Conservation (phyloP, 2,329 filamentous ascomycete genomes). For the Alternaria burnsii region DNA sequence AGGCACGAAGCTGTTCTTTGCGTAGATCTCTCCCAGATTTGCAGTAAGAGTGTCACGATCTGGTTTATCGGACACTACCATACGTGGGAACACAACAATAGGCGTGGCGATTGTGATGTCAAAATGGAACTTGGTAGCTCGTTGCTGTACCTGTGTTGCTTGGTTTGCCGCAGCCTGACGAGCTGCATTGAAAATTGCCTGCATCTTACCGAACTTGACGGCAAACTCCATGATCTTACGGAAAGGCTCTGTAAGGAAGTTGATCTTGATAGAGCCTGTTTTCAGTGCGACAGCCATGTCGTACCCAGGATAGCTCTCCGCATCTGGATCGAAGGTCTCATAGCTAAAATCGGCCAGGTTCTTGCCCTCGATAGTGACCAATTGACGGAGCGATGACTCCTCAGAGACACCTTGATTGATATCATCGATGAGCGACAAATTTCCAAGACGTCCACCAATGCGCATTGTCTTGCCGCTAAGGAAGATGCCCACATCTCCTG, state of each 20-base stretch:
- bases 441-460: slow-evolving; percentile 84
- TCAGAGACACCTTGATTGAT: slow-evolving; percentile 88
- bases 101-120: slow-evolving; percentile 94
- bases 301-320: slow-evolving; percentile 87
- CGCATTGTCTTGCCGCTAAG: slow-evolving; percentile 86
- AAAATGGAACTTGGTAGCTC: slow-evolving; percentile 88
- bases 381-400: slow-evolving; percentile 80
- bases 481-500: slow-evolving; percentile 90
- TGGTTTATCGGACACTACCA: slow-evolving; percentile 73
- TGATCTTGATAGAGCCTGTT: slow-evolving; percentile 94
- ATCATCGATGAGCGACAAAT: slow-evolving; percentile 89
- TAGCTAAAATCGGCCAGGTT: slow-evolving; percentile 97
- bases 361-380: slow-evolving; percentile 94
- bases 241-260: slow-evolving; percentile 97
- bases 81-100: slow-evolving; percentile 91
- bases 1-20: slow-evolving; percentile 88
- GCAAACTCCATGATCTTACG: slow-evolving; percentile 97
- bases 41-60: slow-evolving; percentile 87
- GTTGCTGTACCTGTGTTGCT: slow-evolving; percentile 91
- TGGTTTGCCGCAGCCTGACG: slow-evolving; percentile 93
- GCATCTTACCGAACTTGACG: slow-evolving; percentile 99
- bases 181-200: slow-evolving; percentile 97
- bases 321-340: slow-evolving; percentile 85
- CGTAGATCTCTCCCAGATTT: slow-evolving; percentile 96
- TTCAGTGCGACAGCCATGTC: slow-evolving; percentile 90